Conservation (phyloP, 805 yeast genomes). For the Metschnikowia noctiluminum region DNA sequence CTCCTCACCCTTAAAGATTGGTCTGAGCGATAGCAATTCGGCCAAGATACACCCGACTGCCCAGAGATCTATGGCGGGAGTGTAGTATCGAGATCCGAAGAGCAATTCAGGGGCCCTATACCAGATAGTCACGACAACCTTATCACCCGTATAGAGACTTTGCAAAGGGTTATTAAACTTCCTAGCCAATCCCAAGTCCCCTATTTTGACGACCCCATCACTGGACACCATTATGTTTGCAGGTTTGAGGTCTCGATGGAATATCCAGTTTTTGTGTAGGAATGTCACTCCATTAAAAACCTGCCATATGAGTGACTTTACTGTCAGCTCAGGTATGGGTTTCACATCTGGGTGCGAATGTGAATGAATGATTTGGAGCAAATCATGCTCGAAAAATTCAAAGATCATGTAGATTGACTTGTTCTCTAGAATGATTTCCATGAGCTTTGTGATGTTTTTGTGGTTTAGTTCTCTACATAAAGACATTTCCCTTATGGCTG, state of each 20-base stretch:
- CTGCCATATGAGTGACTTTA: constrained; percentile 89
- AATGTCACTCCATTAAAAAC: constrained; percentile 87
- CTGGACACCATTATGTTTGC: constrained; percentile 96
- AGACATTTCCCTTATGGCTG: constrained; percentile 96
- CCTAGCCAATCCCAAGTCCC: constrained; percentile 90
- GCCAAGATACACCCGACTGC: constrained; percentile 95
- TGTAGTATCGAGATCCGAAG: constrained; percentile 88
- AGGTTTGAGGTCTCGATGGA: constrained; percentile 94
- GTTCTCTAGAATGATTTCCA: constrained; percentile 81
- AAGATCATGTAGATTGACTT: constrained; percentile 92
- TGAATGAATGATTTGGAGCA: constrained; percentile 87
- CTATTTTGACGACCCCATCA: constrained; percentile 89
- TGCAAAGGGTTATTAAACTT: constrained; percentile 84
- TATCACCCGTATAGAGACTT: constrained; percentile 85
- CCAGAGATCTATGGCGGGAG: constrained; percentile 93
- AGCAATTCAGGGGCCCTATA: constrained; percentile 90
- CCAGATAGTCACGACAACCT: constrained; percentile 97
- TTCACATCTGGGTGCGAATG: constrained; percentile 87
- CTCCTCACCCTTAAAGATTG: constrained; percentile 96
- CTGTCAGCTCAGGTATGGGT: constrained; percentile 71
- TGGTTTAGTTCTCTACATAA: constrained; percentile 84
- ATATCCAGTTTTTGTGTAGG: constrained; percentile 92
- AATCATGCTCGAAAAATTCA: constrained; percentile 94
- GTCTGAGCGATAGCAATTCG: constrained; percentile 82
- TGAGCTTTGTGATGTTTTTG: constrained; percentile 72